Conservation (phyloP, 202 grass and related monocot genomes). For the Alloteropsis angusta region DNA sequence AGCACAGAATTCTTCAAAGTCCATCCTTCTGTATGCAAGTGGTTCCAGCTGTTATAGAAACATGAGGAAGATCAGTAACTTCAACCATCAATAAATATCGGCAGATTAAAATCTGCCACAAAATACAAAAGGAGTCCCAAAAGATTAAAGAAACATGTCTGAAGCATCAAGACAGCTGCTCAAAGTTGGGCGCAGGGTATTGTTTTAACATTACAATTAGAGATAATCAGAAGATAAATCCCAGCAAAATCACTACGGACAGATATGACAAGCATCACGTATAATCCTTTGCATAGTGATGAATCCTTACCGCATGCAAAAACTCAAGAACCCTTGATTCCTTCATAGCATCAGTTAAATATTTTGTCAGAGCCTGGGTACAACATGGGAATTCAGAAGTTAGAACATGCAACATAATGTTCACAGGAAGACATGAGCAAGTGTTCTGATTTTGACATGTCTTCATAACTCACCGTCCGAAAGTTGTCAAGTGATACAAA, state of each 20-base stretch:
- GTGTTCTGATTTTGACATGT: no score
- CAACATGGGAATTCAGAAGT: conserved; percentile 19
- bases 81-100: neutral
- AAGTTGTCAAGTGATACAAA: conserved; percentile 73
- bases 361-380: conserved; percentile 60
- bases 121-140: neutral
- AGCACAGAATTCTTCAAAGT: conserved; percentile 93
- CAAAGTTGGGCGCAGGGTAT: neutral
- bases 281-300: conserved; percentile 3
- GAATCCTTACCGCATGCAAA: conserved; percentile 56
- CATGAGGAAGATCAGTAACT: conserved; percentile 12
- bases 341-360: conserved; percentile 83
- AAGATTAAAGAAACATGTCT: neutral
- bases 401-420: neutral
- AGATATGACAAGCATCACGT: neutral
- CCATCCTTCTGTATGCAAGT: conserved; percentile 79
- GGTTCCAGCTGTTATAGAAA: conserved; percentile 66
- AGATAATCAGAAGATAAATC: neutral
- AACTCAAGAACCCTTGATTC: conserved; percentile 89
- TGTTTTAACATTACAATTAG: neutral
- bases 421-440: conserved; percentile 4
- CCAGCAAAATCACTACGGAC: neutral
- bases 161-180: neutral
- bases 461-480: conserved; percentile 49
- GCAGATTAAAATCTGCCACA: neutral